Evolutionary conservation across 805 yeast genomes (phyloP).

Genomic region (Tetrapisispora phaffii): DNA sequence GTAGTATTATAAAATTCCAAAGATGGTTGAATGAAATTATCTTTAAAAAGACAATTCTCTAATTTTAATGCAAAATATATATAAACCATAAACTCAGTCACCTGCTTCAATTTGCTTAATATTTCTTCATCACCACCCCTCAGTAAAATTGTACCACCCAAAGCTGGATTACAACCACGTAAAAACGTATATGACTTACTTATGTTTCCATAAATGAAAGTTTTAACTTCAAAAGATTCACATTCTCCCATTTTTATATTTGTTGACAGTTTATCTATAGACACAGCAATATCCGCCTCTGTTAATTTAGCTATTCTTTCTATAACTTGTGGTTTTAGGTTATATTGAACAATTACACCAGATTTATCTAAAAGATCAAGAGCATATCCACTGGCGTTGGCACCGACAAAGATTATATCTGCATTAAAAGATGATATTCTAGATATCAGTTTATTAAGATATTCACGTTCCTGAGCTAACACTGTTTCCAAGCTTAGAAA

Average conservation of each 20-base stretch:
- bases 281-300: slow-evolving; percentile 72
- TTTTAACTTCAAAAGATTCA: slow-evolving; percentile 56
- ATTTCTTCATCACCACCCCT: slow-evolving; percentile 64
- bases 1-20: slow-evolving; percentile 28
- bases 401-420: slow-evolving; percentile 66
- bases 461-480: slow-evolving; percentile 79
- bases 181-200: slow-evolving; percentile 70
- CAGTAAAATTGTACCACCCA: slow-evolving; percentile 81
- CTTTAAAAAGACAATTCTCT: slow-evolving; percentile 67
- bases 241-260: slow-evolving; percentile 69
- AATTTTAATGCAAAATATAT: slow-evolving; percentile 69
- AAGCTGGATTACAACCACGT: slow-evolving; percentile 59
- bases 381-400: slow-evolving; percentile 76
- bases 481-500: slow-evolving; percentile 77
- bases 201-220: slow-evolving; percentile 45
- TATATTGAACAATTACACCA: slow-evolving; percentile 71
- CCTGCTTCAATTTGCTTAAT: slow-evolving; percentile 60
- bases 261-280: slow-evolving; percentile 75
- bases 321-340: slow-evolving; percentile 72
- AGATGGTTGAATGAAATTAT: slow-evolving; percentile 49
- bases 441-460: slow-evolving; percentile 67
- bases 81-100: slow-evolving; percentile 70
- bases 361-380: slow-evolving; percentile 58
- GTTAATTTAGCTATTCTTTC: slow-evolving; percentile 71
- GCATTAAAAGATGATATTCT: slow-evolving; percentile 71